Percentiles rank a stretch among this genome's conserved stretches.
phyloP scores from a whole-genome alignment of 73 alveolate genomes.

The Urostyla sp. region DNA sequence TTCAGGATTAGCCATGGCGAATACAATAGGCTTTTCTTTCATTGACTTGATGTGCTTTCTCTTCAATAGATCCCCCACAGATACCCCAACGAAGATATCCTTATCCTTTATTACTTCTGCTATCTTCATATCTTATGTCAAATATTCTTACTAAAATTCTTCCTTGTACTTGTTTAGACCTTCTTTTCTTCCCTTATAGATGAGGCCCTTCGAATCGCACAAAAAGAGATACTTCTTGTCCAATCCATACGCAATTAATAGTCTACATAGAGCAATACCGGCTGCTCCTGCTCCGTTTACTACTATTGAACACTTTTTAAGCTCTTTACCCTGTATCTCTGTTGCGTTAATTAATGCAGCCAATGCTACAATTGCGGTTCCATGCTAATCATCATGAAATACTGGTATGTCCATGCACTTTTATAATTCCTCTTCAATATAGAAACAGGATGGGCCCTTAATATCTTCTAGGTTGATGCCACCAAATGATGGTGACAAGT shows the following conservation, averaged over 20 bases:
- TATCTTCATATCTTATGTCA: conserved; percentile 77
- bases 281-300: conserved; percentile 97
- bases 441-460: conserved; percentile 88
- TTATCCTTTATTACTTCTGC: conserved; percentile 82
- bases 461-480: conserved; percentile 88
- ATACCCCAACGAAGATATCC: conserved; percentile 88
- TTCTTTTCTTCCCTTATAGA: conserved; percentile 85
- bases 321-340: conserved; percentile 64
- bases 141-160: conserved; percentile 62
- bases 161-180: conserved; percentile 89
- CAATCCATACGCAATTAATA: conserved; percentile 79
- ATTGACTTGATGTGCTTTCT: conserved; percentile 73
- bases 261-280: conserved; percentile 82
- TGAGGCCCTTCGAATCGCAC: conserved; percentile 89
- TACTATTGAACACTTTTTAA: conserved; percentile 75
- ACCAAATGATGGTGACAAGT: conserved; percentile 80
- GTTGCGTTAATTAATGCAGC: conserved; percentile 85
- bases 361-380: conserved; percentile 85
- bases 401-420: conserved; percentile 79
- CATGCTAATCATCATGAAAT: conserved; percentile 93
- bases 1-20: conserved; percentile 91
- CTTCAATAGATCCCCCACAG: conserved; percentile 78
- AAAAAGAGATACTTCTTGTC: conserved; percentile 64
- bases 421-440: conserved; percentile 72
- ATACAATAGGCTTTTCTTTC: conserved; percentile 83